phyloP scores from a whole-genome alignment of 1,284 basidiomycete species.

The Apiotrichum laibachii region DNA sequence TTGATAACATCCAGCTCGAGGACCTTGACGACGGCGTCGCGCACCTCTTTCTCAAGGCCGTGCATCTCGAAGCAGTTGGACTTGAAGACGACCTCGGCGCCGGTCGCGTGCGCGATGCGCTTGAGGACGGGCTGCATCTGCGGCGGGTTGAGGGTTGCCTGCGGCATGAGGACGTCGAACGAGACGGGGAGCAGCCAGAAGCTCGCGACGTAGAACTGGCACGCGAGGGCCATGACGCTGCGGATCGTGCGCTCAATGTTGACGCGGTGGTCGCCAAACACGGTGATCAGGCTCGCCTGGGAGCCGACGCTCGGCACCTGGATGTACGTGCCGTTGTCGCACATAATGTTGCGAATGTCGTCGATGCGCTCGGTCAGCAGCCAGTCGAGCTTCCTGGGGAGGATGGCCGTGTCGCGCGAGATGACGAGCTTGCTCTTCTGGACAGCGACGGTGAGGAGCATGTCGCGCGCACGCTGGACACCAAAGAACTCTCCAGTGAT shows the following conservation, averaged over 20 bases:
- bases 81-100: constrained; percentile 95
- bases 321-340: constrained; percentile 93
- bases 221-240: constrained; percentile 91
- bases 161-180: constrained; percentile 84
- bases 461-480: constrained; percentile 90
- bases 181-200: constrained; percentile 93
- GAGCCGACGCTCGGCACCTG: constrained; percentile 76
- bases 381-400: constrained; percentile 97
- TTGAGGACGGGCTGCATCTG: constrained; percentile 83
- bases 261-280: constrained; percentile 91
- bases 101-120: constrained; percentile 79
- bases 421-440: constrained; percentile 90
- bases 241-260: constrained; percentile 94
- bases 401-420: constrained; percentile 86
- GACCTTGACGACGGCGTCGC: constrained; percentile 78
- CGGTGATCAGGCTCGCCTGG: constrained; percentile 81
- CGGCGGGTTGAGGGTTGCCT: constrained; percentile 70
- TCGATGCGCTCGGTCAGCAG: constrained; percentile 90
- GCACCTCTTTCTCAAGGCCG: constrained; percentile 90
- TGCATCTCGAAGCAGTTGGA: constrained; percentile 97
- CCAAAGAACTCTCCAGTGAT: constrained; percentile 98
- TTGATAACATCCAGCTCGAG: constrained; percentile 89
- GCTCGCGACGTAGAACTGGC: constrained; percentile 91
- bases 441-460: constrained; percentile 82
- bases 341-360: constrained; percentile 86